These are phyloP conservation scores for Sugiyamaella xylanicola DNA, from an alignment of 1,139 yeast species.

Conservation along the genomic window DNA sequence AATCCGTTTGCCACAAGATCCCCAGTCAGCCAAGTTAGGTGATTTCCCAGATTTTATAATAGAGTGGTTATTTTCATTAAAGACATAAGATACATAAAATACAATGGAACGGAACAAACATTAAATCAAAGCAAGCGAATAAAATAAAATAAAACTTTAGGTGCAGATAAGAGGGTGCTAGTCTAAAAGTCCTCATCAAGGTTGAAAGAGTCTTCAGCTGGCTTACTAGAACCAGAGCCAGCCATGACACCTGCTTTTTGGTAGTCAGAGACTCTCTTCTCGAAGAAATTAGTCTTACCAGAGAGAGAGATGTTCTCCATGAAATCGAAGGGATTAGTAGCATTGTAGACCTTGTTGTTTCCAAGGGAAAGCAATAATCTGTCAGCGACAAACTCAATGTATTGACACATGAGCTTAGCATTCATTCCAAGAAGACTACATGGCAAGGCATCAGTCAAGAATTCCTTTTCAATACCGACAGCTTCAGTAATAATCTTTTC, in stretches of 20 bases:
- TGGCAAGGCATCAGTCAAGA: slow-evolving; percentile 92
- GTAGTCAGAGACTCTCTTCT: slow-evolving; percentile 97
- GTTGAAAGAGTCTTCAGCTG: slow-evolving; percentile 48
- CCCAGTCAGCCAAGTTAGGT: too few relatives aligned
- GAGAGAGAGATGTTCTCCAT: slow-evolving; percentile 98
- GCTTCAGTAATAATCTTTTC: slow-evolving; percentile 92
- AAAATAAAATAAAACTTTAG: slow-evolving; percentile 1
- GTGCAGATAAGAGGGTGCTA: neutral
- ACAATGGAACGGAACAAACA: slow-evolving; percentile 14
- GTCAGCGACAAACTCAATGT: slow-evolving; percentile 97
- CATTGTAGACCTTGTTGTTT: slow-evolving; percentile 84
- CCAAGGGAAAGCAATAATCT: slow-evolving; percentile 88
- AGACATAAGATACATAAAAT: slow-evolving; percentile 19
- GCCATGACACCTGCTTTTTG: slow-evolving; percentile 99
- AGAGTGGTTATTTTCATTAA: slow-evolving; percentile 8
- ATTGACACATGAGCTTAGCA: slow-evolving; percentile 88
- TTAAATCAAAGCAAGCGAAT: slow-evolving; percentile 9
- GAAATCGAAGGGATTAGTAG: slow-evolving; percentile 92
- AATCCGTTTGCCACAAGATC: too few relatives aligned
- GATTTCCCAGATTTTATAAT: too few relatives aligned
- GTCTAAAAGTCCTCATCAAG: slow-evolving; percentile 50
- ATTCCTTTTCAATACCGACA: slow-evolving; percentile 89
- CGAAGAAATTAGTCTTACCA: slow-evolving; percentile 98
- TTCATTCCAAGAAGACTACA: slow-evolving; percentile 93
- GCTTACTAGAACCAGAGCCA: slow-evolving; percentile 46